Conservation (phyloP, 1,139 yeast species). For the Scheffersomyces quercinus region DNA sequence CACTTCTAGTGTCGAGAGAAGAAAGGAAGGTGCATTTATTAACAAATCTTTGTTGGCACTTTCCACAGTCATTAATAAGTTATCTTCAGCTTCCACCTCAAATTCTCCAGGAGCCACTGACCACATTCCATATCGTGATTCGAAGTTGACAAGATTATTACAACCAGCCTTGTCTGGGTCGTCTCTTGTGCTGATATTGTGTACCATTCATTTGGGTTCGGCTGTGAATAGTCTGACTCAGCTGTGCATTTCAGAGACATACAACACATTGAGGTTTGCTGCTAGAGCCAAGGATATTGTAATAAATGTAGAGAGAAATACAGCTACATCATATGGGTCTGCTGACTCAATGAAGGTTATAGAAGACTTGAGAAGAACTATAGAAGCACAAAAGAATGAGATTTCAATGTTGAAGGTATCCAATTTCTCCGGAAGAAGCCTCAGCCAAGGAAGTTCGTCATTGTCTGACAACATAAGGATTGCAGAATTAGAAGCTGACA, state of each 20-base stretch:
- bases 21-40: slow-evolving; percentile 91
- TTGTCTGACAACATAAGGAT: slow-evolving; percentile 12
- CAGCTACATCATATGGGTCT: slow-evolving; percentile 27
- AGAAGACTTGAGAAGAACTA: slow-evolving; percentile 46
- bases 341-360: slow-evolving; percentile 48
- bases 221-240: slow-evolving; percentile 24
- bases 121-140: slow-evolving; percentile 90
- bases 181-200: slow-evolving; percentile 81
- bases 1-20: slow-evolving; percentile 73
- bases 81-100: slow-evolving; percentile 45
- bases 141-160: slow-evolving; percentile 80
- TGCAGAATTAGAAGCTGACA: slow-evolving; percentile 59
- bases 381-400: slow-evolving; percentile 47
- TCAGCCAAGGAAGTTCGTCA: neutral
- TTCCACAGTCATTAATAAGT: slow-evolving; percentile 83
- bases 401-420: slow-evolving; percentile 26
- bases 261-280: slow-evolving; percentile 87
- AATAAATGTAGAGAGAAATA: slow-evolving; percentile 64
- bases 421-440: neutral
- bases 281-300: slow-evolving; percentile 88
- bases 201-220: slow-evolving; percentile 73
- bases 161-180: slow-evolving; percentile 93
- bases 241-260: slow-evolving; percentile 69
- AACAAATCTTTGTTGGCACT: slow-evolving; percentile 87
- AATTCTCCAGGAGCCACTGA: slow-evolving; percentile 20